phyloP scores from a whole-genome alignment of 108 stramenopile species.

The Ochromonas danica region DNA sequence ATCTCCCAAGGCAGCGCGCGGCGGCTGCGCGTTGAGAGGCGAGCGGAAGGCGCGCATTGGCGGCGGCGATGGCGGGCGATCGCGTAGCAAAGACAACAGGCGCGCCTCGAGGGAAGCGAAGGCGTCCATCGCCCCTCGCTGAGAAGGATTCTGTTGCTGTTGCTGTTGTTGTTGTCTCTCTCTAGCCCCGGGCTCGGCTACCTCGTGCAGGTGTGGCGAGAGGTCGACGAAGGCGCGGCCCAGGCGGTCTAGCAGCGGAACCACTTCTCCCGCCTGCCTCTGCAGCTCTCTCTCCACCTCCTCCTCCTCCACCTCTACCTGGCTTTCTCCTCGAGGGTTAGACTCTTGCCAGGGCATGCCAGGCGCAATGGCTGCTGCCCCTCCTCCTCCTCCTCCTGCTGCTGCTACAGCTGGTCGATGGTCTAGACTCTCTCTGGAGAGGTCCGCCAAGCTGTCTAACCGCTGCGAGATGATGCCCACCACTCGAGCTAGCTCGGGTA shows the following conservation, averaged over 20 bases:
- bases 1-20: not conserved
- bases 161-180: no score
- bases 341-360: not conserved
- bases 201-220: not conserved
- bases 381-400: no score
- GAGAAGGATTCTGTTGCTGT: no score
- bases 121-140: not conserved
- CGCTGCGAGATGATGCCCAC: no score
- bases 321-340: no score
- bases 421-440: not conserved
- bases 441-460: not conserved
- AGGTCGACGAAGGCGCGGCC: not conserved
- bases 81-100: not conserved
- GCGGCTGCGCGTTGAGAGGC: not conserved
- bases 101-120: not conserved
- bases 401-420: no score
- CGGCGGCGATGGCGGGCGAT: not conserved
- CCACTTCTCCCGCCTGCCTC: not conserved
- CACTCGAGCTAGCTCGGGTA: slow-evolving; percentile 50
- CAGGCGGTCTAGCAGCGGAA: slow-evolving; percentile 6
- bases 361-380: not conserved
- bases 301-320: no score
- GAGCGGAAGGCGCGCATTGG: not conserved
- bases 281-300: not conserved
- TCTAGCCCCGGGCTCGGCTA: not conserved